Percentiles rank a stretch among this genome's conserved stretches.
Conservation (phyloP, 306 rosid species). For the Vigna radiata region DNA sequence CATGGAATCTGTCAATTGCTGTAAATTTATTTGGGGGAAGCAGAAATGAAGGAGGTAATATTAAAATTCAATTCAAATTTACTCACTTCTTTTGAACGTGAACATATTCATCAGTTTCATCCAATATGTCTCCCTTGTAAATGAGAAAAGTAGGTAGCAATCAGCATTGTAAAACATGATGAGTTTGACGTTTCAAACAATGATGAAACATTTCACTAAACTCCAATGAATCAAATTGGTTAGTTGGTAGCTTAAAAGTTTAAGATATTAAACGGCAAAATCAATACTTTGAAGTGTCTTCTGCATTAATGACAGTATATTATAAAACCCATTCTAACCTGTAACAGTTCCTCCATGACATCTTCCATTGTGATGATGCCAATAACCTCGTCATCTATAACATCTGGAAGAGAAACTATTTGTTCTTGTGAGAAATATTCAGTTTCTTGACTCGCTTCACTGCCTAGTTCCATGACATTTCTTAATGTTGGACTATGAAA, state of each 20-base stretch:
- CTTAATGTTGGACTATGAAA: conserved; percentile 46
- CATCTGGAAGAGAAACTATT: conserved; percentile 47
- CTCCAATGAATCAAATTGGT: not conserved
- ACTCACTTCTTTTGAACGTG: conserved; percentile 69
- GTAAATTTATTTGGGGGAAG: not conserved
- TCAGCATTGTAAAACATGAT: conserved; percentile 6
- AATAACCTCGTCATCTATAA: conserved; percentile 61
- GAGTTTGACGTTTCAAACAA: not conserved
- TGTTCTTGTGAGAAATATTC: conserved; percentile 43
- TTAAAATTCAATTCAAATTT: not conserved
- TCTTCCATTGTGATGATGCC: conserved; percentile 92
- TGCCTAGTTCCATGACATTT: conserved; percentile 41
- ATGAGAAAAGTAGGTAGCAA: conserved; percentile 2
- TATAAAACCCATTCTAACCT: conserved; percentile 53
- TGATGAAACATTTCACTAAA: conserved; percentile 9
- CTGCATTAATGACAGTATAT: not conserved
- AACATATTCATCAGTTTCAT: conserved; percentile 82
- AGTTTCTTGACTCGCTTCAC: conserved; percentile 29
- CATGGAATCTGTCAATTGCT: conserved; percentile 5
- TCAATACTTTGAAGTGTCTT: not conserved
- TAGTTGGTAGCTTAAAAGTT: not conserved
- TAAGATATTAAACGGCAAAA: not conserved
- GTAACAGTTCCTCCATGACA: conserved; percentile 83
- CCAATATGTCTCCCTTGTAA: conserved; percentile 71
- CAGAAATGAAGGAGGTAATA: not conserved